These are phyloP conservation scores for Dothiorella sarmentorum DNA, from an alignment of 2,329 filamentous ascomycete genomes.

Conservation along the genomic window DNA sequence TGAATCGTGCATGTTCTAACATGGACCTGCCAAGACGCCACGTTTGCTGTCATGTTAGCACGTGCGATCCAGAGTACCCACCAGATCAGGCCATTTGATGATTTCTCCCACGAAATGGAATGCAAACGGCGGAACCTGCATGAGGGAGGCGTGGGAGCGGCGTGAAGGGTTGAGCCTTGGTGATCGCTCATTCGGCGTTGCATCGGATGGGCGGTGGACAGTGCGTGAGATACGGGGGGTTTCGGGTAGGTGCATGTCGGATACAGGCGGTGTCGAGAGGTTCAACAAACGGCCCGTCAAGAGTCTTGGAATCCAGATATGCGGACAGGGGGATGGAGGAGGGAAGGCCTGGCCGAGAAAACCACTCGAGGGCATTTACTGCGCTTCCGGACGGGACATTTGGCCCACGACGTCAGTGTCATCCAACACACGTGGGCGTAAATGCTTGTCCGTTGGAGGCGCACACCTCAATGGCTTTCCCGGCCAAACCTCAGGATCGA, in stretches of 20 bases:
- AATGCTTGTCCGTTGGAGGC: background rate
- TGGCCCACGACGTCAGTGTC: background rate
- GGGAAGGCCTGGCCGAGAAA: background rate
- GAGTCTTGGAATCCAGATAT: background rate
- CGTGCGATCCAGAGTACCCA: background rate
- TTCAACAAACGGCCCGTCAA: background rate
- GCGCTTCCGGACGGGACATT: background rate
- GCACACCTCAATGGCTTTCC: background rate
- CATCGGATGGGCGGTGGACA: background rate
- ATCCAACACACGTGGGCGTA: background rate
- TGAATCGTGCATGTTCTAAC: too few relatives aligned
- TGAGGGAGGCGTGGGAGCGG: background rate
- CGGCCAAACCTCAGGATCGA: background rate
- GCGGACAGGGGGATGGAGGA: background rate
- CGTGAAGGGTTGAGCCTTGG: background rate
- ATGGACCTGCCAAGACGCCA: too few relatives aligned
- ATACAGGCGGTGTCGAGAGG: background rate
- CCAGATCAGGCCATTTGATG: background rate
- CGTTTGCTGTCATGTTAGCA: background rate
- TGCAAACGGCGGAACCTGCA: background rate
- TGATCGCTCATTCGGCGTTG: background rate
- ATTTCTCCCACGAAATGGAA: background rate
- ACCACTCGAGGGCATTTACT: background rate
- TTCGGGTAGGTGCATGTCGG: constrained; percentile 7
- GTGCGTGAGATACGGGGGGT: background rate